Percentiles rank a stretch among this genome's conserved stretches.
Evolutionary conservation across 176 grass and related monocot species (phyloP).

Genomic region (Eragrostis nindensis): DNA sequence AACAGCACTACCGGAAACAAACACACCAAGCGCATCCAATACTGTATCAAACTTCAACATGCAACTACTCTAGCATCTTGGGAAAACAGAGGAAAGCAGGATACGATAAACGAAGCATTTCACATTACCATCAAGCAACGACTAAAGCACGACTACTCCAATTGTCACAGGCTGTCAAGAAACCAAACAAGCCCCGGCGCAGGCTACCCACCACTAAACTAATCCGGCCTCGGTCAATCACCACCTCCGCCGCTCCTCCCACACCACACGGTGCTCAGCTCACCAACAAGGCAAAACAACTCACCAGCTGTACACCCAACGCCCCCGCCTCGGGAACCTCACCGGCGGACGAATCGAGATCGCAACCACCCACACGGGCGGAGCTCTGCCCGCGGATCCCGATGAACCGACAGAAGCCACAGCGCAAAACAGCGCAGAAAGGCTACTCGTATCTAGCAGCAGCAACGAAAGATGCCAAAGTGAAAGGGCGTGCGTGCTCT

Average conservation of each 20-base stretch:
- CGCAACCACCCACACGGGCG: conserved; percentile 23
- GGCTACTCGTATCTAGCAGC: conserved; percentile 17
- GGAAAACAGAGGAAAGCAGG: not conserved
- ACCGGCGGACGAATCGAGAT: conserved; percentile 16
- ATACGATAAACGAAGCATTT: not conserved
- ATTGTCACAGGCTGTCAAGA: not conserved
- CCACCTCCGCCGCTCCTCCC: too few species aligned
- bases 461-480: conserved; percentile 26
- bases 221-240: not conserved
- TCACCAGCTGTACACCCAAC: conserved; percentile 9
- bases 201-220: conserved; percentile 10
- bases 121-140: conserved; percentile 18
- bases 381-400: conserved; percentile 37
- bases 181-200: not conserved
- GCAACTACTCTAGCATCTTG: not conserved
- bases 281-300: conserved; percentile 31
- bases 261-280: conserved; percentile 14
- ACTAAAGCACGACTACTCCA: not conserved
- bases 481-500: conserved; percentile 8
- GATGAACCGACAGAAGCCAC: conserved; percentile 21
- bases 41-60: too few species aligned
- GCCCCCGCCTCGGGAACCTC: conserved; percentile 17
- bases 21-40: too few species aligned
- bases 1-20: too few species aligned
- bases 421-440: conserved; percentile 42